Evolutionary conservation across 2,329 filamentous ascomycete genomes (phyloP), one percentile per base, ranked within the genome.

Genomic region (Fusarium staphyleae): DNA sequence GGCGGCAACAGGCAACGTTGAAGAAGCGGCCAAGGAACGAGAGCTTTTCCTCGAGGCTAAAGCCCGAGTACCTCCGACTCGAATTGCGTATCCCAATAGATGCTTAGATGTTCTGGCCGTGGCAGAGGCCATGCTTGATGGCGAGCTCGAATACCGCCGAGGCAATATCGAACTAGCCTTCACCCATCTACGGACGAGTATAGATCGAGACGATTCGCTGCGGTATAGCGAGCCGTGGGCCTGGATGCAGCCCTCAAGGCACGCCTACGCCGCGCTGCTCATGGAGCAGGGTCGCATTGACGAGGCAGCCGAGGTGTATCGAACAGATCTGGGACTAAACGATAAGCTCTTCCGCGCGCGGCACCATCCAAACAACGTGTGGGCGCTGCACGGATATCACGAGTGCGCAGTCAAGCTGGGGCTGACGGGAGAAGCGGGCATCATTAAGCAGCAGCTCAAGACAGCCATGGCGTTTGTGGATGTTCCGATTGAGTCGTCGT

Each of bases 191-290:
- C 77, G 78, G 3, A 73, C 70, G 15, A 79, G 86, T 0, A 82
- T 88, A 16, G 68, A 74, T 1, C 75, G 82, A 6, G 85, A 88
- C 48, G 86, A 88, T 56, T 70, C 68, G 0, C 75, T 90, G n/a
- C 81, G 81, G 0, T 90, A 89, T 55, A 83, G 86, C 19, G 88
- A 91, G 69, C 88, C 88, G 0, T 90, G 87, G 87, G 85, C 84
- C 0, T 90, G 87, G 87, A 89, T 90, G 87, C 86, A 88, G 62
- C 87, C 87, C 0, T 81, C 84, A 0, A 77, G 87, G 3, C 87
- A 90, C 70, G 87, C 87, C 0, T 86, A 86, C 44, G 87, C 84
- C 1, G 87, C 87, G 1, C 74, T 91, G 5, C 70, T 89, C 26
- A 75, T 88, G 34, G 87, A 90, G 64, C 86, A 87, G 66, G 83